Evolutionary conservation across 345 rosid species (phyloP).

Genomic region (Dipteronia sinensis): DNA sequence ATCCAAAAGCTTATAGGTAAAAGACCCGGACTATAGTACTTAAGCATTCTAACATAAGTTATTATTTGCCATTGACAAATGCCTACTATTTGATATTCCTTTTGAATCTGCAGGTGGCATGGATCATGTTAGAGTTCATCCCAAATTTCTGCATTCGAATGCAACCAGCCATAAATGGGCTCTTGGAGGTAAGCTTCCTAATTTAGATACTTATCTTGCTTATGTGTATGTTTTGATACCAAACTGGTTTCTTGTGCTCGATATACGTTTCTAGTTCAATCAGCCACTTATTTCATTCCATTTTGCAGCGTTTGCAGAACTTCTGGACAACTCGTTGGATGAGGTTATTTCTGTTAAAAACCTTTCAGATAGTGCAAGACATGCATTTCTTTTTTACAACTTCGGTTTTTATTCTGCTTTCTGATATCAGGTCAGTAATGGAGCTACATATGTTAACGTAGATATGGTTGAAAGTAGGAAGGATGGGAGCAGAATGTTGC

Average conservation of each 20-base stretch:
- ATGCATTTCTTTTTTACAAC: constrained; percentile 8
- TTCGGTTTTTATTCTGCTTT: constrained; percentile 10
- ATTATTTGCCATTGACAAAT: neutral
- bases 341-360: constrained; percentile 49
- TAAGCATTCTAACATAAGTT: neutral
- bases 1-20: neutral
- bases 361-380: neutral
- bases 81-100: neutral
- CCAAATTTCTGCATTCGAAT: constrained; percentile 92
- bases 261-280: constrained; percentile 4
- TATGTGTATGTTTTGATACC: neutral
- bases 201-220: constrained; percentile 5
- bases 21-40: neutral
- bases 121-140: constrained; percentile 96
- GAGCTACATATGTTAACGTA: constrained; percentile 76
- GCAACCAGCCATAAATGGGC: constrained; percentile 99
- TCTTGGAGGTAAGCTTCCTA: constrained; percentile 71
- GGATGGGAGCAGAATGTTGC: constrained; percentile 63
- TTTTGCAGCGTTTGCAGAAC: constrained; percentile 86
- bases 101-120: constrained; percentile 57
- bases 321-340: constrained; percentile 84
- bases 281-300: constrained; percentile 9
- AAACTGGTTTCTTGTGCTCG: neutral
- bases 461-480: constrained; percentile 75
- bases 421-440: constrained; percentile 59